A percentile compares a stretch with the other conserved stretches of the same genome.
These are phyloP conservation scores for Aspergillus sp. DNA, from an alignment of 2,329 filamentous ascomycete genomes.

Conservation along the genomic window DNA sequence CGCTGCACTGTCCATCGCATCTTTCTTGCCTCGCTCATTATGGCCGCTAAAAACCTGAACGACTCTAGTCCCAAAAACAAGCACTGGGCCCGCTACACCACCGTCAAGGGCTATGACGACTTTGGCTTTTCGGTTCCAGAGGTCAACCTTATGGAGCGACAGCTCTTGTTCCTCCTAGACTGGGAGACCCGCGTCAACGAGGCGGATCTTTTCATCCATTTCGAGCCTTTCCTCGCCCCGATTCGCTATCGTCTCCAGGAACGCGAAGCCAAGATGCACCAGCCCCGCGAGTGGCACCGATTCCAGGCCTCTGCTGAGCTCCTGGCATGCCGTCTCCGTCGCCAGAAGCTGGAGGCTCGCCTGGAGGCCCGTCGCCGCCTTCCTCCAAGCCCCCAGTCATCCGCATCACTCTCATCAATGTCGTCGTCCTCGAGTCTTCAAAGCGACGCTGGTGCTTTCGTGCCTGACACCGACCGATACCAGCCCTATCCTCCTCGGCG, in stretches of 20 bases:
- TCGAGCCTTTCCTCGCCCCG: slow-evolving; percentile 84
- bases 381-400: slow-evolving; percentile 30
- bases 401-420: slow-evolving; percentile 20
- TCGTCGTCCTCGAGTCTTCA: slow-evolving; percentile 16
- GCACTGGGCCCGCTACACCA: slow-evolving; percentile 96
- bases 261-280: slow-evolving; percentile 37
- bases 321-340: slow-evolving; percentile 36
- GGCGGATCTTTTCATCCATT: slow-evolving; percentile 80
- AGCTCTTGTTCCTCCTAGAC: slow-evolving; percentile 89
- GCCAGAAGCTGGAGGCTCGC: slow-evolving; percentile 36
- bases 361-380: slow-evolving; percentile 27
- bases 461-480: slow-evolving; percentile 36
- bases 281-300: slow-evolving; percentile 38
- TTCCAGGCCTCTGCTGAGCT: slow-evolving; percentile 37
- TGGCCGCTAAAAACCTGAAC: slow-evolving; percentile 94
- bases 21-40: slow-evolving; percentile 69
- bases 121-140: slow-evolving; percentile 94
- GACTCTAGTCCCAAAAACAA: slow-evolving; percentile 99
- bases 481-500: slow-evolving; percentile 34
- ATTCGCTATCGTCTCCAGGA: slow-evolving; percentile 65
- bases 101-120: slow-evolving; percentile 67
- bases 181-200: slow-evolving; percentile 88
- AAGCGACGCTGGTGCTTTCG: slow-evolving; percentile 25
- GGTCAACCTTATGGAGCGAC: slow-evolving; percentile 99
- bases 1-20: slow-evolving; percentile 96